phyloP scores from a whole-genome alignment of 805 yeast genomes.

The Pichia paraexigua region DNA sequence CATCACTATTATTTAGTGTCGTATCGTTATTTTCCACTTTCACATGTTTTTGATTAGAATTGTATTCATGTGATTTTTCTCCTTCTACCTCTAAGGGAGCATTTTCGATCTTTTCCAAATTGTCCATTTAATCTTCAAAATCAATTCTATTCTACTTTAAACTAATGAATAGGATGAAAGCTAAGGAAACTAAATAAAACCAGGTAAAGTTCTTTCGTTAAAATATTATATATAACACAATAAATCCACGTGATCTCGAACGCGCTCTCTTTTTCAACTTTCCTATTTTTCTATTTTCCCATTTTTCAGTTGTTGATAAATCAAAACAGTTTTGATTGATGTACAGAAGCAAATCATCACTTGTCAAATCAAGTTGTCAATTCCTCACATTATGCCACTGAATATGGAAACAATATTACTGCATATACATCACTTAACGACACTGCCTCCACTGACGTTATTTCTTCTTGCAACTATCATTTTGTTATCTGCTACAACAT shows the following conservation, averaged over 20 bases:
- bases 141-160: too few relatives aligned
- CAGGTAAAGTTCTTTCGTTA: too few relatives aligned
- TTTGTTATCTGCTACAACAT: constrained; percentile 33
- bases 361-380: too few relatives aligned
- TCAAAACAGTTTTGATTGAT: too few relatives aligned
- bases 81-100: not conserved
- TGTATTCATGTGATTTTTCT: not conserved
- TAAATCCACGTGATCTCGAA: not conserved
- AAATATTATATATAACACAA: too few relatives aligned
- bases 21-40: not conserved
- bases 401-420: not conserved
- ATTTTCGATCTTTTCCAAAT: not conserved
- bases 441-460: constrained; percentile 26
- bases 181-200: not conserved
- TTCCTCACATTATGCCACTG: not conserved
- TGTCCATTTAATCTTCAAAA: not conserved
- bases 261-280: not conserved
- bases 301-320: not conserved
- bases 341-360: too few relatives aligned
- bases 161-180: not conserved
- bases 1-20: not conserved
- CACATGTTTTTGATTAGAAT: not conserved
- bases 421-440: not conserved
- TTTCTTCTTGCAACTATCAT: constrained; percentile 34
- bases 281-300: not conserved